Percentiles rank a stretch among this genome's conserved stretches.
Evolutionary conservation across 352 stramenopile genomes (phyloP).

Genomic region (Globisporangium polare): DNA sequence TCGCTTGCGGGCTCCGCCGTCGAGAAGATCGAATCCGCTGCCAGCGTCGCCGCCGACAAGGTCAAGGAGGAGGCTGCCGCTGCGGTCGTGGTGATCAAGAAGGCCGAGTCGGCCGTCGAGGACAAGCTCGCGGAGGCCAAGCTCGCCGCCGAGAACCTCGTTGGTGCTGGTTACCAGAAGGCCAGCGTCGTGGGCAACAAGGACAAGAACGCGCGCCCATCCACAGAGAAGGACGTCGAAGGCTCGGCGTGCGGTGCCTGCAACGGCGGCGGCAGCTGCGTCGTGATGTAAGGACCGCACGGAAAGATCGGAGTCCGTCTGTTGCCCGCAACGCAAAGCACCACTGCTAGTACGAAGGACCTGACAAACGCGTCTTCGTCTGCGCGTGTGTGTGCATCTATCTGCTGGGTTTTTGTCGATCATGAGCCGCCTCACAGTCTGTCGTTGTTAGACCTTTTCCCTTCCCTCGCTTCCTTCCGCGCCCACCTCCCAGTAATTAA

Average conservation of each 20-base stretch:
- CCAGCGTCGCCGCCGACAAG: conserved; percentile 11
- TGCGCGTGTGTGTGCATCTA: not conserved
- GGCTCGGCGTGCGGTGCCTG: conserved; percentile 46
- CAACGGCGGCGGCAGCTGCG: conserved; percentile 31
- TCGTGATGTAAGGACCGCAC: conserved; percentile 49
- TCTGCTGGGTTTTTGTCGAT: conserved; percentile 14
- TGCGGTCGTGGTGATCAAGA: conserved; percentile 18
- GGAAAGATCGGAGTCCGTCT: not conserved
- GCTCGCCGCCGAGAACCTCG: conserved; percentile 44
- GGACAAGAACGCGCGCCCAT: conserved; percentile 35
- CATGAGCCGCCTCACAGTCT: conserved; percentile 3
- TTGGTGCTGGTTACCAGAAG: conserved; percentile 70
- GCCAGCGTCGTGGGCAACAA: conserved; percentile 53
- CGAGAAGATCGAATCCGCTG: conserved; percentile 12
- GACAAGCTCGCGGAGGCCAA: conserved; percentile 38
- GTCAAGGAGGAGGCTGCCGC: conserved; percentile 24
- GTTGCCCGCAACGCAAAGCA: not conserved
- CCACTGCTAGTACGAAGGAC: not conserved
- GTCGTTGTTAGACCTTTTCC: conserved; percentile 8
- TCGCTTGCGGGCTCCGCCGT: conserved; percentile 4
- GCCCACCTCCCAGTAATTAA: conserved; percentile 9
- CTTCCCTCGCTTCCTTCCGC: not conserved
- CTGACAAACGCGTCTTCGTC: not conserved
- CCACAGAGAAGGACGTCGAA: conserved; percentile 41
- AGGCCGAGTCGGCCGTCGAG: conserved; percentile 18